Evolutionary conservation across 768 basidiomycete genomes (phyloP).

Genomic region (Suillus fuscotomentosus): DNA sequence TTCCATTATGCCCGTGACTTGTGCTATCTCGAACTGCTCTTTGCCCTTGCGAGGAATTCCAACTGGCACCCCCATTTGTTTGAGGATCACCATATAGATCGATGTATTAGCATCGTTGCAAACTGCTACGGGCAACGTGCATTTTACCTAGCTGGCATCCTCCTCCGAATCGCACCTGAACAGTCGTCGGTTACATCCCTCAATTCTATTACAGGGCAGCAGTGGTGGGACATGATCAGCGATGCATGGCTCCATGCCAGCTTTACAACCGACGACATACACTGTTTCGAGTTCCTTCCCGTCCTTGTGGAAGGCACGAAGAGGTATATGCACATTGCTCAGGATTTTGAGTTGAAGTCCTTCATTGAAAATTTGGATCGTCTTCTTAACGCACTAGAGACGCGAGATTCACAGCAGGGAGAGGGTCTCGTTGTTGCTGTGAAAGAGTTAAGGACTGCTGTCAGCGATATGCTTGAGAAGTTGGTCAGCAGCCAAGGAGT

Average conservation of each 20-base stretch:
- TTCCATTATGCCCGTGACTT: fast-evolving
- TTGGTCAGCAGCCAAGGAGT: background rate
- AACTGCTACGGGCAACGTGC: background rate
- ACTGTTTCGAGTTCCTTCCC: background rate
- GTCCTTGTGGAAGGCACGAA: background rate
- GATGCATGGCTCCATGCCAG: fast-evolving
- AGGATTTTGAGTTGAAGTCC: fast-evolving
- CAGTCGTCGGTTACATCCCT: background rate
- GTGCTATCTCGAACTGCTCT: background rate
- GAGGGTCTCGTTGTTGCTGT: background rate
- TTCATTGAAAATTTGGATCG: background rate
- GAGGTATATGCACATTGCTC: background rate
- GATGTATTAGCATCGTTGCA: background rate
- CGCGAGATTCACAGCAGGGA: background rate
- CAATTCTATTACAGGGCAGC: background rate
- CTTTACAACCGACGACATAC: background rate
- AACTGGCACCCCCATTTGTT: background rate
- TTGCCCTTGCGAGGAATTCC: background rate
- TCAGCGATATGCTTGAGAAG: background rate
- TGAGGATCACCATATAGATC: background rate
- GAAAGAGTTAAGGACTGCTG: background rate
- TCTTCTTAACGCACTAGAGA: background rate
- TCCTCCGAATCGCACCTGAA: background rate
- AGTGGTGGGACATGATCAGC: background rate
- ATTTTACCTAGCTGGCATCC: background rate